Base-by-base conservation (phyloP, 495 filamentous ascomycete genomes). In the Evansstolkia leycettana region DNA sequence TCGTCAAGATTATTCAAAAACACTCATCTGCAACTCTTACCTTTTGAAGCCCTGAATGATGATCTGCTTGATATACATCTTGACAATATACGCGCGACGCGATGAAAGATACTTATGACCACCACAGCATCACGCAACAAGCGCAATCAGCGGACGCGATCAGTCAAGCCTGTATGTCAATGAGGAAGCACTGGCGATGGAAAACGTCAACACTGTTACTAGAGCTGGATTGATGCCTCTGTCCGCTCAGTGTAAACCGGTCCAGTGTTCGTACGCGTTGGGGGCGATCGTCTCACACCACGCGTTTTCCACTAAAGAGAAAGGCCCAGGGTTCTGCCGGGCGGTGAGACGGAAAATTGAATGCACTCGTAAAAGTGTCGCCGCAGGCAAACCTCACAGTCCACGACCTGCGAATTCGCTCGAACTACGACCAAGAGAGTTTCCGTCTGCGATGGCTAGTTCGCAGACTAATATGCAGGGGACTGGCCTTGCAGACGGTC, bases 11-110 rank as follows among this genome's bases (percentile, higher is more conserved):
- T 5, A 12, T 29, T n/a, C 5, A 15, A 29, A 5, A 29, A 29
- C 10, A 23, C 34, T 38, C 36, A 23, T 17, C 2, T 19, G 7
- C 13, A 13, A 20, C 8, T 11, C 11, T 37, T 58, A 94, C 89
- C 89, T 94, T 66, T 96, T 96, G 67, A 99, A 99, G 72, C 90
- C 90, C 52, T 99, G 90, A 51, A 99, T 96, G 61, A 95, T 99
- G 53, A 99, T 94, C 68, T 99, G 90, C 60, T 96, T 96, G 73
- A 99, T 95, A 65, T 92, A 86, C 86, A 96, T 94, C 55, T 60
- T 75, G 63, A 47, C 39, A 43, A 47, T 42, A 53, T 36, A 46
- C 48, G 52, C 52, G 53, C 43, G 52, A 58, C 50, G 47, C 41
- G 55, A 54, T 41, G 4, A 38, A 35, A 33, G 45, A 42, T 32